phyloP scores from a whole-genome alignment of 805 yeast species.

The Kuraishia hungarica region DNA sequence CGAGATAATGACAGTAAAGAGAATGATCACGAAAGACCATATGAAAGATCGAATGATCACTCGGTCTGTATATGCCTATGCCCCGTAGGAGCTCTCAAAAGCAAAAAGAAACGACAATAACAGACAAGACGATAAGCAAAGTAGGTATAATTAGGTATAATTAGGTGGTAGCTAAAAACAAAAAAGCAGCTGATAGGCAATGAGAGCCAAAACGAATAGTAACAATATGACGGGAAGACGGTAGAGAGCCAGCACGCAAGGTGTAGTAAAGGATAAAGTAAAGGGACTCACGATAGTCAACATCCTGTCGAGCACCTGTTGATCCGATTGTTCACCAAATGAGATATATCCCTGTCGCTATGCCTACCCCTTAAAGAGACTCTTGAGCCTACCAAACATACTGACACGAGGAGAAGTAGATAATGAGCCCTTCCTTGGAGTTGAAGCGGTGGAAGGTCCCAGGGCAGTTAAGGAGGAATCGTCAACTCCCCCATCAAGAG shows the following conservation, averaged over 20 bases:
- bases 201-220: not conserved
- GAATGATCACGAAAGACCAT: too few relatives aligned
- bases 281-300: too few relatives aligned
- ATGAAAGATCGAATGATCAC: too few relatives aligned
- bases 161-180: not conserved
- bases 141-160: not conserved
- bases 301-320: too few relatives aligned
- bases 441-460: not conserved
- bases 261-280: too few relatives aligned
- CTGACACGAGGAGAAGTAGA: conserved; percentile 3
- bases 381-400: conserved; percentile 14
- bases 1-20: too few relatives aligned
- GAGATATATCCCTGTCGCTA: too few relatives aligned
- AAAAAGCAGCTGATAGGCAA: not conserved
- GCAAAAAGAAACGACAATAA: not conserved
- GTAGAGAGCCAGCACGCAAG: too few relatives aligned
- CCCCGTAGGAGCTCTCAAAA: not conserved
- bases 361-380: conserved; percentile 11
- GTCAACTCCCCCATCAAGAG: conserved; percentile 9
- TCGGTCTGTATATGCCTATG: not conserved
- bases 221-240: too few relatives aligned
- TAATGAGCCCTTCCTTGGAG: not conserved
- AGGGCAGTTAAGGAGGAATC: conserved; percentile 3
- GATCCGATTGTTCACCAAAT: too few relatives aligned
- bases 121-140: not conserved